Base-by-base conservation (phyloP, 768 basidiomycete genomes). In the Xerocomus potaroensis region DNA sequence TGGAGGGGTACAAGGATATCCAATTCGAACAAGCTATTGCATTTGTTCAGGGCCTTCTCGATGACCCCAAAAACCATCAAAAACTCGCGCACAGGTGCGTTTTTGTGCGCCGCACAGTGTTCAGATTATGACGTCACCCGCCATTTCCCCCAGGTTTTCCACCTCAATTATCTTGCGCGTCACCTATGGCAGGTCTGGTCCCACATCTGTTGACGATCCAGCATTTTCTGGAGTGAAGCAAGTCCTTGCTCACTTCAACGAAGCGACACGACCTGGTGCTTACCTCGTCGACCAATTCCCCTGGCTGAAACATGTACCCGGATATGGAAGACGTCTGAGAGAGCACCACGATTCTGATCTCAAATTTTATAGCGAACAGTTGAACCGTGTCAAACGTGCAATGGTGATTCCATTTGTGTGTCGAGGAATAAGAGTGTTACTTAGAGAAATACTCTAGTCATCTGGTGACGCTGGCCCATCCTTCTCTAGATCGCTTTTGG, bases 401-500 rank as follows among this genome's bases (percentile, higher is more conserved):
- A 68, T 80, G 61, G 79, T 78, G 11, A 41, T n/a, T n/a, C n/a
- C n/a, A n/a, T n/a, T n/a, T n/a, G n/a, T n/a, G n/a, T n/a, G n/a
- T n/a, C n/a, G n/a, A n/a, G n/a, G n/a, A n/a, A 3, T 23, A 12
- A 24, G 1, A 0, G 15, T 2, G 8, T 38, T 15, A 38, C 15
- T 14, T 15, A 22, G 24, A 39, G 22, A 5, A 38, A 8, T n/a
- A n/a, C 7, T n/a, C 9, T 15, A 24, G 36, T 23, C 21, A 8
- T 49, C 24, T 6, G 54, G 26, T 1, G 29, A 51, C n/a, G 53
- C 45, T 6, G 34, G 30, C 5, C 41, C 50, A 3, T 69, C 77
- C 0, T 83, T 84, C 48, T 75, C 72, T 0, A 76, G 70, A 58
- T 76, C 76, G 24, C 66, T 83, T 15, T 57, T 83, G 6, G 78